Evolutionary conservation across 2,329 filamentous ascomycete genomes (phyloP).

Genomic region (Colletotrichum chlorophyti): DNA sequence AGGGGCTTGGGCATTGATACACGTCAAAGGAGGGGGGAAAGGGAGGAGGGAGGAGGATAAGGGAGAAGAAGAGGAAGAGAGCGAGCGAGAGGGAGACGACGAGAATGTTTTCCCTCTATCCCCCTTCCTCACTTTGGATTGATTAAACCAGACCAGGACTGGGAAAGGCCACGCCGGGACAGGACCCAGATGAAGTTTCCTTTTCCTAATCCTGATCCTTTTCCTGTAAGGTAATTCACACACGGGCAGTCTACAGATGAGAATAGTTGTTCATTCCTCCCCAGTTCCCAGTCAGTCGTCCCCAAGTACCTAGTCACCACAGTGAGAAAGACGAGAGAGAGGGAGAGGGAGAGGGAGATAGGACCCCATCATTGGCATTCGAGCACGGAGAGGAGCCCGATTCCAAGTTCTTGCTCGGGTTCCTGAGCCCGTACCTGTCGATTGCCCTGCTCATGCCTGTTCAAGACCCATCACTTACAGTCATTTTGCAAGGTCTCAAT

Average conservation of each 20-base stretch:
- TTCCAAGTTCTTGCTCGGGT: not conserved
- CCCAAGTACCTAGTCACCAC: too few relatives aligned
- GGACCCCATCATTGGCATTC: too few relatives aligned
- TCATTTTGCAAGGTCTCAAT: slow-evolving; percentile 11
- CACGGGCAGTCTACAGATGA: too few relatives aligned
- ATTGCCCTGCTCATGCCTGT: slow-evolving; percentile 14
- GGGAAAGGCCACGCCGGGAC: not conserved
- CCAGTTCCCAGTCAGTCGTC: not conserved
- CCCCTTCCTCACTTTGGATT: too few relatives aligned
- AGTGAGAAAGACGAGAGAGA: not conserved
- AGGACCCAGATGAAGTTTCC: not conserved
- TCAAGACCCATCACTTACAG: not conserved
- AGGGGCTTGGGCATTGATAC: too few relatives aligned
- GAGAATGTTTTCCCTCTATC: not conserved
- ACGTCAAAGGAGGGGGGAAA: slow-evolving; percentile 16
- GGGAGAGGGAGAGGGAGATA: not conserved
- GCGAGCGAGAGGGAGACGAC: not conserved
- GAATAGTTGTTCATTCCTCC: not conserved
- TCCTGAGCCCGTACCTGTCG: slow-evolving; percentile 12
- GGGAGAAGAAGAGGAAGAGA: slow-evolving; percentile 1
- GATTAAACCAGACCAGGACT: not conserved
- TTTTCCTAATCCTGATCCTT: too few relatives aligned
- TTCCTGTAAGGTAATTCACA: too few relatives aligned
- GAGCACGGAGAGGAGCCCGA: too few relatives aligned
- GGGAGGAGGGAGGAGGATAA: slow-evolving; percentile 9